These are phyloP conservation scores for Ophiostoma piceae DNA, from an alignment of 2,329 filamentous ascomycete genomes.

Conservation along the genomic window DNA sequence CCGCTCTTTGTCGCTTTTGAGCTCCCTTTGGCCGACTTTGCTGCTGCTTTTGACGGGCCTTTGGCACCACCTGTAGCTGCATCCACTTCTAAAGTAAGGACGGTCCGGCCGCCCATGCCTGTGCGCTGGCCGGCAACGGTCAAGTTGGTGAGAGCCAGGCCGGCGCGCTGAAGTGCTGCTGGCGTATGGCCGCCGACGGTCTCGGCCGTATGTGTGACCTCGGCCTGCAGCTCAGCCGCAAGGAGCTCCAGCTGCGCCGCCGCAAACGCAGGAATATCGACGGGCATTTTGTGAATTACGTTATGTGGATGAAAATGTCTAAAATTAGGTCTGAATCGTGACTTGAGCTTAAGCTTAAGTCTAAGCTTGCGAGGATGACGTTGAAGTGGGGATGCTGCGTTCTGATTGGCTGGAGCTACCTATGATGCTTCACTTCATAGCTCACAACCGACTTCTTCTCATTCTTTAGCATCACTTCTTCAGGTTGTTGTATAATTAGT, in stretches of 20 bases:
- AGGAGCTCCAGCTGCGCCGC: slow-evolving; percentile 65
- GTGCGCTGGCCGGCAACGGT: slow-evolving; percentile 71
- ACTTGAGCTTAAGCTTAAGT: not conserved
- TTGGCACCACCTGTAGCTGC: slow-evolving; percentile 49
- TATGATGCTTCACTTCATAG: not conserved
- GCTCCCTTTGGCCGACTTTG: not conserved
- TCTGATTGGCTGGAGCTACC: not conserved
- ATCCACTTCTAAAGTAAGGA: slow-evolving; percentile 66
- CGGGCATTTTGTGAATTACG: not conserved
- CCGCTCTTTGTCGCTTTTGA: not conserved
- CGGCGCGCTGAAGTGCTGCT: slow-evolving; percentile 64
- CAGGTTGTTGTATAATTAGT: not conserved
- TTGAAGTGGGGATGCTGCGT: not conserved
- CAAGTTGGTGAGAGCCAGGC: slow-evolving; percentile 75
- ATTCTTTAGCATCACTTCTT: not conserved
- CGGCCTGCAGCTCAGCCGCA: slow-evolving; percentile 63
- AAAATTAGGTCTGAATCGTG: not conserved
- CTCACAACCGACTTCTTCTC: not conserved
- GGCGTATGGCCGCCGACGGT: slow-evolving; percentile 66
- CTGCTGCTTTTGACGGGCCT: not conserved
- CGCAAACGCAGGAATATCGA: slow-evolving; percentile 62
- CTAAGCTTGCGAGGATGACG: not conserved
- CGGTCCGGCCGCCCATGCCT: slow-evolving; percentile 82
- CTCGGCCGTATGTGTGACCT: slow-evolving; percentile 63
- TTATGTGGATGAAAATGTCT: not conserved